Evolutionary conservation across 2,329 filamentous ascomycete genomes (phyloP).

Genomic region (Cordyceps militaris): DNA sequence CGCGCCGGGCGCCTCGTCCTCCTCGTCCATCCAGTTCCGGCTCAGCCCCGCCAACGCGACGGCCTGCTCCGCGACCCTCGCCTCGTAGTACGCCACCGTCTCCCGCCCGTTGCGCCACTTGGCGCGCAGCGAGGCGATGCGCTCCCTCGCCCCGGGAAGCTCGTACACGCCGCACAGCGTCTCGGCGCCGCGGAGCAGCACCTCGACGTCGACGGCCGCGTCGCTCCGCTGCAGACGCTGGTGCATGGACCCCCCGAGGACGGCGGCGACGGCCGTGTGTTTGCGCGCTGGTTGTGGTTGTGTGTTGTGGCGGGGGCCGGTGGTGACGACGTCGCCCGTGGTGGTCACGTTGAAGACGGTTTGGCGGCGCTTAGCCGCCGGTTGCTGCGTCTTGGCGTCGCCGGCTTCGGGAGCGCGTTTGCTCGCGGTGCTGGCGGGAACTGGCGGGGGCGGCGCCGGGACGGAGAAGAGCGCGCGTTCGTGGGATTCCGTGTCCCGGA

Average conservation of each 20-base stretch:
- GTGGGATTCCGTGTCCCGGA: slow-evolving; percentile 90
- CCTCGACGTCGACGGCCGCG: slow-evolving; percentile 74
- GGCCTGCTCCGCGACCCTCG: slow-evolving; percentile 68
- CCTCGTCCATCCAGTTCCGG: slow-evolving; percentile 48
- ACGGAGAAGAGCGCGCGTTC: slow-evolving; percentile 94
- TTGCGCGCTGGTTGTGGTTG: slow-evolving; percentile 45
- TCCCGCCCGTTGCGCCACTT: slow-evolving; percentile 64
- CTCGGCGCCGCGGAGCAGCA: slow-evolving; percentile 78
- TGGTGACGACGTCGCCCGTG: slow-evolving; percentile 56
- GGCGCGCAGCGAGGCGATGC: slow-evolving; percentile 64
- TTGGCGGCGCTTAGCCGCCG: slow-evolving; percentile 42
- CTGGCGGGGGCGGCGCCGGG: slow-evolving; percentile 53
- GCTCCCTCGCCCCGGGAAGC: slow-evolving; percentile 68
- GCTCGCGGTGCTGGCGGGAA: slow-evolving; percentile 27
- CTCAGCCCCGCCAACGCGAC: slow-evolving; percentile 69
- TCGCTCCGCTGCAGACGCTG: slow-evolving; percentile 62
- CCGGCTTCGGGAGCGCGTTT: slow-evolving; percentile 24
- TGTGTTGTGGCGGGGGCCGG: slow-evolving; percentile 37
- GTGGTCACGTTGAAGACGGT: slow-evolving; percentile 58
- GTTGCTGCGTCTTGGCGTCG: not conserved
- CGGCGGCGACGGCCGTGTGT: slow-evolving; percentile 82
- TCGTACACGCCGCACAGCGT: slow-evolving; percentile 86
- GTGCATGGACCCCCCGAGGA: slow-evolving; percentile 81
- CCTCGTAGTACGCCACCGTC: slow-evolving; percentile 75
- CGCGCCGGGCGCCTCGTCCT: slow-evolving; percentile 49